Conservation (phyloP, 805 yeast genomes). For the Teunomyces pallodes region DNA sequence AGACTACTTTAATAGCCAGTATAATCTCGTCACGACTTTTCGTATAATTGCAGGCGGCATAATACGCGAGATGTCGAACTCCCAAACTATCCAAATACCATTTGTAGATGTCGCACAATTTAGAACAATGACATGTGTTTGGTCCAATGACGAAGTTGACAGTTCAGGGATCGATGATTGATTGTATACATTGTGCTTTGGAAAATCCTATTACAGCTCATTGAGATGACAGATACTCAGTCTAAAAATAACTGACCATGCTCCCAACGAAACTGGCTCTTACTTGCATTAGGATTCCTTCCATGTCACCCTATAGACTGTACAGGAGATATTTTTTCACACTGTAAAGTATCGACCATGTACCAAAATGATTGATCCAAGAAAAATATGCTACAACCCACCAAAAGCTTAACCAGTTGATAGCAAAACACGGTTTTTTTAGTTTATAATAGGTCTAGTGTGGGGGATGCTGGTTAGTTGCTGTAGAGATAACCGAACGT, state of each 20-base stretch:
- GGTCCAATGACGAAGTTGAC: not conserved
- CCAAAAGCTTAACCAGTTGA: not conserved
- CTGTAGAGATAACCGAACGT: not conserved
- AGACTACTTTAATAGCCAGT: not conserved
- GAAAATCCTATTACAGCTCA: no score
- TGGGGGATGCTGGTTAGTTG: not conserved
- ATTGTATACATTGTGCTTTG: no score
- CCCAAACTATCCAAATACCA: not conserved
- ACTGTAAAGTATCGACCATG: not conserved
- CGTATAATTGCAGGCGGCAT: not conserved
- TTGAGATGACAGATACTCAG: not conserved
- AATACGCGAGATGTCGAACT: not conserved
- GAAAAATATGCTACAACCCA: not conserved
- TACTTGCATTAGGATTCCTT: not conserved
- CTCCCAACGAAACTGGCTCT: not conserved
- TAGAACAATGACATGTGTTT: no score
- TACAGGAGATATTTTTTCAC: not conserved
- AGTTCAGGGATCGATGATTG: not conserved
- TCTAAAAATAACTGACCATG: not conserved
- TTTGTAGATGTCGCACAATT: no score
- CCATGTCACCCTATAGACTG: not conserved
- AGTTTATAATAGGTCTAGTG: not conserved
- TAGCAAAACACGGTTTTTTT: not conserved
- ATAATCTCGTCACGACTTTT: not conserved
- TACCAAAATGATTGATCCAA: not conserved